A percentile compares a stretch with the other conserved stretches of the same genome.
These are phyloP conservation scores for Mrakia gelida DNA, from an alignment of 768 basidiomycete genomes.

Conservation along the genomic window DNA sequence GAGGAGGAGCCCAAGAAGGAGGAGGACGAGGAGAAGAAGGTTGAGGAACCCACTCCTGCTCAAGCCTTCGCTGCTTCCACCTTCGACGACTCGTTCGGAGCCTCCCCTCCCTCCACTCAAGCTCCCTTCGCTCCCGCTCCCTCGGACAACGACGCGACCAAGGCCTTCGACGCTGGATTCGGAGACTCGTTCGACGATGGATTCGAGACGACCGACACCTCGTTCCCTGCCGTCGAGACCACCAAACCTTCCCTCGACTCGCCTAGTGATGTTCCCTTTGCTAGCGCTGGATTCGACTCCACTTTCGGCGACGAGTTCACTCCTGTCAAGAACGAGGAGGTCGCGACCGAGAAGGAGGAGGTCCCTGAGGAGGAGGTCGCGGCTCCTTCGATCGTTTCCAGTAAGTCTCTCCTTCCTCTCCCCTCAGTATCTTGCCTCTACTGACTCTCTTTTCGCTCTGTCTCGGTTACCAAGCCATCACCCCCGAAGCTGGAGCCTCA, in stretches of 20 bases:
- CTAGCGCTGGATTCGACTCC: conserved; percentile 7
- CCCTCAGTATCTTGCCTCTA: conserved; percentile 30
- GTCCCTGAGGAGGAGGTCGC: too few relatives aligned
- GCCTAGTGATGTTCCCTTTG: conserved; percentile 8
- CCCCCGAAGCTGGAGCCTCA: not conserved
- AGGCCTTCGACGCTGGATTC: conserved; percentile 14
- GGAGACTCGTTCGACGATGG: conserved; percentile 21
- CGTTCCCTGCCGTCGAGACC: conserved; percentile 24
- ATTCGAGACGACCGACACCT: not conserved
- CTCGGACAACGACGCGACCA: conserved; percentile 3
- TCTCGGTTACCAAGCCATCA: not conserved
- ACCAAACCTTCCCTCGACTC: conserved; percentile 35
- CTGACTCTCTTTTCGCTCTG: conserved; percentile 7
- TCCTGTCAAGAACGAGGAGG: conserved; percentile 9
- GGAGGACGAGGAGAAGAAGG: conserved; percentile 14
- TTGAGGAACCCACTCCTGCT: not conserved
- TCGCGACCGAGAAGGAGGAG: not conserved
- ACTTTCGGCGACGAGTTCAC: conserved; percentile 26
- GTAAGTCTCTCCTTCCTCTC: conserved; percentile 14
- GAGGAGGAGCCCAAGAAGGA: conserved; percentile 28
- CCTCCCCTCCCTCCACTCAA: conserved; percentile 1
- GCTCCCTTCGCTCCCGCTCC: not conserved
- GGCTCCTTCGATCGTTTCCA: not conserved
- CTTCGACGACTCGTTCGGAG: conserved; percentile 26
- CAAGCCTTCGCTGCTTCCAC: not conserved